A percentile compares a stretch with the other conserved stretches of the same genome.
Conservation (phyloP, 2,329 filamentous ascomycete genomes). For the Epichloe sylvatica region DNA sequence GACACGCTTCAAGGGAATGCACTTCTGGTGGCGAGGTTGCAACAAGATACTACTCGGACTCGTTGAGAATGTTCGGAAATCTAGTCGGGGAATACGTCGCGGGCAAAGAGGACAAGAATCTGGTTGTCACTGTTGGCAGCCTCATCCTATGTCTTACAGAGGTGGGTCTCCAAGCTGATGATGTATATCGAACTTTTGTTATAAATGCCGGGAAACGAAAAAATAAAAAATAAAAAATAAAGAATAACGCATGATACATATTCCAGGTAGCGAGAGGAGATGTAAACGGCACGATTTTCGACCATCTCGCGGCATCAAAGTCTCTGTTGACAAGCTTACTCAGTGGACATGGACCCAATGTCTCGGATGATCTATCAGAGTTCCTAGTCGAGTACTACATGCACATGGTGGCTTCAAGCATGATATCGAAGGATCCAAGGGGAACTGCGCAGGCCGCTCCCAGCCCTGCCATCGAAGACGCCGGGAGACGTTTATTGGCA, state of each 20-base stretch:
- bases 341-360: constrained; percentile 16
- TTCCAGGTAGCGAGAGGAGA: constrained; percentile 26
- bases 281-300: constrained; percentile 30
- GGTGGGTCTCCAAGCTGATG: constrained; percentile 15
- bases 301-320: constrained; percentile 30
- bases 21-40: constrained; percentile 18
- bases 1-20: constrained; percentile 18
- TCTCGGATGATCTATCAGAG: constrained; percentile 25
- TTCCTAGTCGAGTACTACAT: constrained; percentile 36
- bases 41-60: constrained; percentile 22
- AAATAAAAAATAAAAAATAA: too few relatives aligned
- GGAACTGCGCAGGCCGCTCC: constrained; percentile 17
- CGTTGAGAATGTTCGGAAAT: constrained; percentile 22
- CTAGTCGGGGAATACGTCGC: constrained; percentile 21
- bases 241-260: neutral
- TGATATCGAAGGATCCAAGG: constrained; percentile 28
- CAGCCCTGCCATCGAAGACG: constrained; percentile 17
- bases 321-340: constrained; percentile 26
- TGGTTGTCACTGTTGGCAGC: constrained; percentile 29
- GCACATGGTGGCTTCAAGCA: constrained; percentile 31
- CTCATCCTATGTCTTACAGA: constrained; percentile 33
- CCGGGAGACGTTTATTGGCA: constrained; percentile 16
- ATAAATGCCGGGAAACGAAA: too few relatives aligned
- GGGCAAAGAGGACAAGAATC: constrained; percentile 19
- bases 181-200: too few relatives aligned